These are phyloP conservation scores for Eremothecium gossypii DNA, from an alignment of 1,139 yeast species.

Conservation along the genomic window DNA sequence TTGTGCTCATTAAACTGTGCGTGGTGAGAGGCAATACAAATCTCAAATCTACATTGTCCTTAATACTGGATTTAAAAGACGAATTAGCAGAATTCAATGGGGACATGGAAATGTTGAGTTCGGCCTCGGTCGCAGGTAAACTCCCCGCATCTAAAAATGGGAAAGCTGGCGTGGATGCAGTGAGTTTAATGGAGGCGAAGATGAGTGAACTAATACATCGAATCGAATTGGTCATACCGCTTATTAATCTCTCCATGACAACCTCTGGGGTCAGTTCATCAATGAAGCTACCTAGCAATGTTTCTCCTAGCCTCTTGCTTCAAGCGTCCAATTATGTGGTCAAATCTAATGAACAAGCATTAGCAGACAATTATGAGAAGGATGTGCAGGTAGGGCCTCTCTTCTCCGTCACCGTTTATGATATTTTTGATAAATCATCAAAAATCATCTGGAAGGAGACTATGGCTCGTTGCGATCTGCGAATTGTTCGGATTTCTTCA, in stretches of 20 bases:
- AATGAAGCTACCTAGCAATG: conserved; percentile 41
- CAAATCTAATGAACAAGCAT: conserved; percentile 31
- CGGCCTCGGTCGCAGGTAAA: not conserved
- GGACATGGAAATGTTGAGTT: conserved; percentile 32
- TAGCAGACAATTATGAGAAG: conserved; percentile 15
- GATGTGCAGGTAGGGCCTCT: conserved; percentile 46
- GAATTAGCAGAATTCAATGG: conserved; percentile 56
- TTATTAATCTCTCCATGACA: conserved; percentile 55
- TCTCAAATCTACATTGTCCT: conserved; percentile 45
- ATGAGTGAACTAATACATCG: conserved; percentile 41
- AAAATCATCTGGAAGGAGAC: conserved; percentile 72
- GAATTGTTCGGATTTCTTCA: conserved; percentile 31
- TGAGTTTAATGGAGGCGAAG: conserved; percentile 35
- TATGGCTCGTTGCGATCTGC: conserved; percentile 46
- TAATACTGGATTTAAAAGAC: conserved; percentile 47
- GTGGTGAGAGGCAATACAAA: conserved; percentile 68
- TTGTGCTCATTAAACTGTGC: conserved; percentile 58
- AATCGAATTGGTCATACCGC: conserved; percentile 64
- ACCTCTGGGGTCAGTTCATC: conserved; percentile 62
- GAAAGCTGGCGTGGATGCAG: conserved; percentile 38
- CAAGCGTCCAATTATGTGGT: conserved; percentile 50
- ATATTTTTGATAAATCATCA: conserved; percentile 39
- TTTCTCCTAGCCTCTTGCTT: conserved; percentile 58
- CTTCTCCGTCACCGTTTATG: conserved; percentile 51
- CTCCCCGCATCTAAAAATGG: conserved; percentile 27